phyloP scores from a whole-genome alignment of 768 basidiomycete species.

The Auricularia auricula-judae region DNA sequence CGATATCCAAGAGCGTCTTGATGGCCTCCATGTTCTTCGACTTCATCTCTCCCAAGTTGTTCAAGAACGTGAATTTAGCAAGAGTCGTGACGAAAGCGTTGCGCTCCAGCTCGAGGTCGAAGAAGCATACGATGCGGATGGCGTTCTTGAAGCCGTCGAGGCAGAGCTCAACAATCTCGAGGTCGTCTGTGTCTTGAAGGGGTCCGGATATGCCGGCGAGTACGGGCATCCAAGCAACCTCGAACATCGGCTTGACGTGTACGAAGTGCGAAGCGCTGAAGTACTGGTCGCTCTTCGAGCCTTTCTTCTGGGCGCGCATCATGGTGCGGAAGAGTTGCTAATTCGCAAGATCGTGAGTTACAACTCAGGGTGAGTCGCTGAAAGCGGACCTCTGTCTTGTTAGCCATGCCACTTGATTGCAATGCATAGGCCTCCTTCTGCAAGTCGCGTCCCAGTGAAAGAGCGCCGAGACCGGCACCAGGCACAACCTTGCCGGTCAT shows the following conservation, averaged over 20 bases:
- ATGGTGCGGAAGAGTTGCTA: constrained; percentile 88
- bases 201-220: constrained; percentile 91
- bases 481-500: constrained; percentile 26
- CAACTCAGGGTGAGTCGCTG: neutral
- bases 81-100: constrained; percentile 97
- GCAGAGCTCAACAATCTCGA: constrained; percentile 84
- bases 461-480: constrained; percentile 64
- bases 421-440: constrained; percentile 93
- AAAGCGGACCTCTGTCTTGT: constrained; percentile 76
- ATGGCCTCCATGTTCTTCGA: constrained; percentile 99
- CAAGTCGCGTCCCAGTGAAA: constrained; percentile 88
- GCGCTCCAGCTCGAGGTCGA: constrained; percentile 94
- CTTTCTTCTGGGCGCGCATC: constrained; percentile 84
- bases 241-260: constrained; percentile 97
- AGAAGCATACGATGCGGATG: constrained; percentile 94
- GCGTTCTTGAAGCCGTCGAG: constrained; percentile 94
- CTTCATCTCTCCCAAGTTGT: constrained; percentile 98
- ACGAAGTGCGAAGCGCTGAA: constrained; percentile 94
- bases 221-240: constrained; percentile 98
- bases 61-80: constrained; percentile 93
- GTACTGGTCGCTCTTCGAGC: constrained; percentile 72
- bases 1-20: constrained; percentile 87
- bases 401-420: constrained; percentile 93
- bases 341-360: neutral
- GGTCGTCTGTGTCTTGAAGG: constrained; percentile 88